Conservation (phyloP, 176 grass and related monocot species). For the Triticum aestivum region DNA sequence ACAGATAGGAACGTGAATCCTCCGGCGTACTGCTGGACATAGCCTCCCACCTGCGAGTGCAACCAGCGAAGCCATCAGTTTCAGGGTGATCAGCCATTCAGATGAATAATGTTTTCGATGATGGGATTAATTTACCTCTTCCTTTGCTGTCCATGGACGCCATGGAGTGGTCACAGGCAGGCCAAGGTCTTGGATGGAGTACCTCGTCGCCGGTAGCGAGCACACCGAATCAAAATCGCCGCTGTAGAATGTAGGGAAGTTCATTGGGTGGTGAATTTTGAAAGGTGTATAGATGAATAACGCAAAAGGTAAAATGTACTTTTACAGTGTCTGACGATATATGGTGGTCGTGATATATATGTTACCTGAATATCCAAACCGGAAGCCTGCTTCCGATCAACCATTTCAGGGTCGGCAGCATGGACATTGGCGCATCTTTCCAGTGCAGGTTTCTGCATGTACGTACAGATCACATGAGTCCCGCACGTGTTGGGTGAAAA, state of each 20-base stretch:
- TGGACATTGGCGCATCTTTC: conserved; percentile 33
- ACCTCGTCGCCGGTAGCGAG: conserved; percentile 33
- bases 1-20: conserved; percentile 40
- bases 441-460: conserved; percentile 5
- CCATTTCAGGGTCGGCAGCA: conserved; percentile 29
- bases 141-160: conserved; percentile 43
- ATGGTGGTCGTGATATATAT: not conserved
- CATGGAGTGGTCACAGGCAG: conserved; percentile 37
- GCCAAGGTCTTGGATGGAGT: conserved; percentile 25
- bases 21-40: conserved; percentile 43
- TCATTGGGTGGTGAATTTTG: not conserved
- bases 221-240: conserved; percentile 45
- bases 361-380: conserved; percentile 53
- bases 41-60: conserved; percentile 23
- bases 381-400: conserved; percentile 25
- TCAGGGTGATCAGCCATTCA: not conserved
- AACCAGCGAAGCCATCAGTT: not conserved
- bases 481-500: not conserved
- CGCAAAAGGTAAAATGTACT: too few species aligned
- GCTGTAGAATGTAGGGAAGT: not conserved
- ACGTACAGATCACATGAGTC: not conserved
- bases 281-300: too few species aligned
- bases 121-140: conserved; percentile 3
- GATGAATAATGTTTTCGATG: not conserved
- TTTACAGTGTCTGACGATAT: not conserved